Percentiles rank a stretch among this genome's conserved stretches.
phyloP scores from a whole-genome alignment of 495 filamentous ascomycete species.

The Neurospora tetraspora region DNA sequence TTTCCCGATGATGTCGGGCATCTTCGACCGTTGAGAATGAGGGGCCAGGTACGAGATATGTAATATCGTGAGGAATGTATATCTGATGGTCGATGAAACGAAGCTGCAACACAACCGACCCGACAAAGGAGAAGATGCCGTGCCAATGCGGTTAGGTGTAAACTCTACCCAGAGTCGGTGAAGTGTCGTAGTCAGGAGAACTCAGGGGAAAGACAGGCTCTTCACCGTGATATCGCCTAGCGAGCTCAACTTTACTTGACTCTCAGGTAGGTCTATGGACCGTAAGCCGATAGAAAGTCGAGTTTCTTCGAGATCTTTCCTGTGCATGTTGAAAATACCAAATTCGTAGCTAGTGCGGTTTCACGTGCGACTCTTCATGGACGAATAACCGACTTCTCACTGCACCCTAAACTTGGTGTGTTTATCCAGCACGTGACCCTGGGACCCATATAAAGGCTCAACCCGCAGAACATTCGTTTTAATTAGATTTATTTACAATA shows the following conservation, averaged over 20 bases:
- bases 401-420: background rate
- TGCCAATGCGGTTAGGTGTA: background rate
- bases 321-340: background rate
- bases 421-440: no score
- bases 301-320: background rate
- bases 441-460: no score
- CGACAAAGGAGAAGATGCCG: background rate
- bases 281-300: background rate
- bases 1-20: background rate
- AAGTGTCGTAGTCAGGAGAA: background rate
- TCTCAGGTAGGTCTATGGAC: background rate
- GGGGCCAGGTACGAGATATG: background rate
- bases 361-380: background rate
- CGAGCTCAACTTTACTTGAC: background rate
- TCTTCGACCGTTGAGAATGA: background rate
- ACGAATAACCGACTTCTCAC: background rate
- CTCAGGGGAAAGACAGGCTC: background rate
- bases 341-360: background rate
- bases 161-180: background rate
- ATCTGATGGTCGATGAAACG: conserved; percentile 22
- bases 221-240: background rate
- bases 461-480: no score
- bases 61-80: background rate
- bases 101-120: conserved; percentile 13
- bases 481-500: no score